Conservation (phyloP, 345 rosid genomes). For the Arabis alpina region DNA sequence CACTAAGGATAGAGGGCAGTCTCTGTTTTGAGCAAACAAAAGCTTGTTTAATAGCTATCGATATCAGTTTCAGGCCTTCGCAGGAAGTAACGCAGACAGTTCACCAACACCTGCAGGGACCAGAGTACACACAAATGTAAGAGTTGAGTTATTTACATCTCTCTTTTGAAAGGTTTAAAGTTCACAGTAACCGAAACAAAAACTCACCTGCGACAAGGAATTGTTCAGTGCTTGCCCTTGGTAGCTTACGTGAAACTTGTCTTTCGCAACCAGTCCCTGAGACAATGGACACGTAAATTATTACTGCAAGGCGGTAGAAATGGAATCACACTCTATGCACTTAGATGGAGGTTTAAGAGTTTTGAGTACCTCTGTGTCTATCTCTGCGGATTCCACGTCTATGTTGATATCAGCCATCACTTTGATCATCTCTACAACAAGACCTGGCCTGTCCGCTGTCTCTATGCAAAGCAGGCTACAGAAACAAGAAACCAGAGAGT, state of each 20-base stretch:
- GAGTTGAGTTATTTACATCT: conserved; percentile 7
- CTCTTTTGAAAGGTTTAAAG: neutral
- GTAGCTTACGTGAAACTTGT: conserved; percentile 95
- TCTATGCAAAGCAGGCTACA: conserved; percentile 80
- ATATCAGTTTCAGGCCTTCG: conserved; percentile 92
- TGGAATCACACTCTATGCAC: conserved; percentile 14
- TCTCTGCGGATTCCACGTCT: conserved; percentile 90
- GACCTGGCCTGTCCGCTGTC: conserved; percentile 97
- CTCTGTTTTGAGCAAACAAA: conserved; percentile 1
- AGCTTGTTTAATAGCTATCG: conserved; percentile 61
- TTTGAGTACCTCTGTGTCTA: conserved; percentile 80
- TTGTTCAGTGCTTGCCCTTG: conserved; percentile 76
- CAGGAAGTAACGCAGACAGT: conserved; percentile 85
- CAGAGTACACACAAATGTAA: neutral
- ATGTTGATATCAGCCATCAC: conserved; percentile 79
- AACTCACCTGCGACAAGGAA: conserved; percentile 74
- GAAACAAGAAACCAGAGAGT: conserved; percentile 1
- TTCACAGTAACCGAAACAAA: neutral
- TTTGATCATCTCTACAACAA: conserved; percentile 85
- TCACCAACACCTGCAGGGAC: conserved; percentile 65
- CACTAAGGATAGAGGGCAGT: neutral
- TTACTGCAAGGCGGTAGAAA: neutral
- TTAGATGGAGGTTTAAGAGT: neutral
- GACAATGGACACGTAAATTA: neutral
- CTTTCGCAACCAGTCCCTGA: conserved; percentile 93